These are phyloP conservation scores for Castanea mollissima DNA, from an alignment of 306 rosid species.

Conservation along the genomic window DNA sequence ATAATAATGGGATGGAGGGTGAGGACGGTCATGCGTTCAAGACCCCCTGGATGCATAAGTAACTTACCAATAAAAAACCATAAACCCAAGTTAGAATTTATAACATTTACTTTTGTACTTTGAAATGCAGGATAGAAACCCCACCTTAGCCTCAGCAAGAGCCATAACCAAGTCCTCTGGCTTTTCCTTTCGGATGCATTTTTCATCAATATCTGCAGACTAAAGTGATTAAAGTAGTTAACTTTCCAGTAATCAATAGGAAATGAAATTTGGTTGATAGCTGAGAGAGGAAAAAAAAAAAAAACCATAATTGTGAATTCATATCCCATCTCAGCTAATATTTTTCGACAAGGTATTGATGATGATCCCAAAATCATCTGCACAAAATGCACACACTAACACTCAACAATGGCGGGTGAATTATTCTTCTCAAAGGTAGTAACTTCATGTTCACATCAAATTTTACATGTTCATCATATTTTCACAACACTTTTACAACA, in stretches of 20 bases:
- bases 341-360: slow-evolving; percentile 57
- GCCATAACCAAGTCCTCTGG: slow-evolving; percentile 91
- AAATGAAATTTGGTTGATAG: neutral
- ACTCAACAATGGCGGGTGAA: neutral
- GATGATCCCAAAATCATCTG: slow-evolving; percentile 79
- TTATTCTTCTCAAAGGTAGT: neutral
- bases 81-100: neutral
- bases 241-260: neutral
- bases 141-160: slow-evolving; percentile 89
- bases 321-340: slow-evolving; percentile 75
- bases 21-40: no score
- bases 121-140: neutral
- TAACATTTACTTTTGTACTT: neutral
- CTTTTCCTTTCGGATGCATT: slow-evolving; percentile 70
- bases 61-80: neutral
- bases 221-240: slow-evolving; percentile 19
- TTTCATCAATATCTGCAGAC: slow-evolving; percentile 96
- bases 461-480: neutral
- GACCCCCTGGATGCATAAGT: no score
- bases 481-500: no score
- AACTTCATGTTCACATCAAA: neutral
- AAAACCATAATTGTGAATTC: slow-evolving; percentile 57
- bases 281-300: neutral
- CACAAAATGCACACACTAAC: slow-evolving; percentile 1
- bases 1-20: no score